A percentile compares a stretch with the other conserved stretches of the same genome.
Evolutionary conservation across 2,329 filamentous ascomycete species (phyloP).

Genomic region (Pestalotiopsis sp.): DNA sequence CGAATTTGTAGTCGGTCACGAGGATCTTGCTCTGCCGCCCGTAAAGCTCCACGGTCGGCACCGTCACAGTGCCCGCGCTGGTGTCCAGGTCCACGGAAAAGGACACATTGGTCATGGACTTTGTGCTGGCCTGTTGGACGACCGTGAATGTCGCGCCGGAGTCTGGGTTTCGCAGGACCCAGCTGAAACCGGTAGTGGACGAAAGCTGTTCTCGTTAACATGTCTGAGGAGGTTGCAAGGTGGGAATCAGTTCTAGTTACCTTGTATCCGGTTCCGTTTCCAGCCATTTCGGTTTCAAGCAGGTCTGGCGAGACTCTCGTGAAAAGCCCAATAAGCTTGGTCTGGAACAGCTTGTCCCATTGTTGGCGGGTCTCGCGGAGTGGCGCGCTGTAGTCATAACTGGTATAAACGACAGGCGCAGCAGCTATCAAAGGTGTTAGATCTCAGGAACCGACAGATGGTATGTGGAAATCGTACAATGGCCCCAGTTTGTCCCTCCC

Average conservation of each 20-base stretch:
- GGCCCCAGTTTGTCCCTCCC: slow-evolving; percentile 60
- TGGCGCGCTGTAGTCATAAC: slow-evolving; percentile 49
- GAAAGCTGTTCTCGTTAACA: slow-evolving; percentile 26
- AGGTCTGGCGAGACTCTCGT: slow-evolving; percentile 53
- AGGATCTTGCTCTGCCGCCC: slow-evolving; percentile 58
- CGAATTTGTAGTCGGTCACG: slow-evolving; percentile 54
- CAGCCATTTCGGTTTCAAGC: slow-evolving; percentile 54
- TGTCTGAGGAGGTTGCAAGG: background rate
- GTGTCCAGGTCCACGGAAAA: slow-evolving; percentile 53
- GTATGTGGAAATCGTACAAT: slow-evolving; percentile 31
- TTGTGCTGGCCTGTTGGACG: slow-evolving; percentile 47
- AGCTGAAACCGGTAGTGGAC: slow-evolving; percentile 46
- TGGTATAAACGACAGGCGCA: slow-evolving; percentile 51
- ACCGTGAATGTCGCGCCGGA: slow-evolving; percentile 53
- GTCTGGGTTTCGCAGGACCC: slow-evolving; percentile 54
- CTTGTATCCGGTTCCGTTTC: slow-evolving; percentile 52
- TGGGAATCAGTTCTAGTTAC: background rate
- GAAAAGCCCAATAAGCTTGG: slow-evolving; percentile 57
- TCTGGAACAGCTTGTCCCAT: slow-evolving; percentile 54
- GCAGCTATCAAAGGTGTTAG: slow-evolving; percentile 30
- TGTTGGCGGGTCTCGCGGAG: slow-evolving; percentile 57
- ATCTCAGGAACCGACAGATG: background rate
- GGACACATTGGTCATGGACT: slow-evolving; percentile 44
- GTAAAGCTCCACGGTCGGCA: slow-evolving; percentile 50
- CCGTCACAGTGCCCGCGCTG: slow-evolving; percentile 42